These are phyloP conservation scores for Basipetospora sp. DNA, from an alignment of 2,329 filamentous ascomycete genomes.

Conservation along the genomic window DNA sequence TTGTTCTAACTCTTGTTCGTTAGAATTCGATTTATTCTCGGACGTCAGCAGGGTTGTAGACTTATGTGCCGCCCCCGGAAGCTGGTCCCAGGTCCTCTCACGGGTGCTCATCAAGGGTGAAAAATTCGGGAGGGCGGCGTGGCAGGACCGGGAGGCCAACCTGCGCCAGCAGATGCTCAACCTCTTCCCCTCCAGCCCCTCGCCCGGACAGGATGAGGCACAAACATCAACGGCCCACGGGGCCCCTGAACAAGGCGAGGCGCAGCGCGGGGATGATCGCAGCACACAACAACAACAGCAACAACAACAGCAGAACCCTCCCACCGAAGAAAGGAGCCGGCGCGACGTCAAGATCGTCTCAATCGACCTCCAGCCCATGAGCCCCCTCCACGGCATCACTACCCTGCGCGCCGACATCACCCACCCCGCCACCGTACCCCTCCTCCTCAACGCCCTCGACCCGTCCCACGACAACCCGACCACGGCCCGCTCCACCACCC, in stretches of 20 bases:
- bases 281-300: no score
- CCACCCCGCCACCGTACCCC: conserved; percentile 83
- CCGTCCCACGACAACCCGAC: conserved; percentile 41
- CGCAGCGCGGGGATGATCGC: no score
- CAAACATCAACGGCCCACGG: no score
- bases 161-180: conserved; percentile 47
- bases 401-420: conserved; percentile 93
- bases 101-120: conserved; percentile 87
- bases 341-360: conserved; percentile 83
- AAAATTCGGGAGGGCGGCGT: conserved; percentile 70
- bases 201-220: no score
- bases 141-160: conserved; percentile 67
- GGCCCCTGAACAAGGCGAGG: no score
- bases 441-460: conserved; percentile 74
- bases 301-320: conserved; percentile 6
- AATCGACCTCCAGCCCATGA: conserved; percentile 92
- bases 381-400: conserved; percentile 78
- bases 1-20: background rate
- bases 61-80: conserved; percentile 85
- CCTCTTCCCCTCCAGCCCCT: no score
- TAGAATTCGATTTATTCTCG: conserved; percentile 87
- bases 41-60: conserved; percentile 87
- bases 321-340: conserved; percentile 25
- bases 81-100: conserved; percentile 93
- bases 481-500: conserved; percentile 17